Conservation (phyloP, 192 early-diverging fungal species). For the Linnemannia zychae region DNA sequence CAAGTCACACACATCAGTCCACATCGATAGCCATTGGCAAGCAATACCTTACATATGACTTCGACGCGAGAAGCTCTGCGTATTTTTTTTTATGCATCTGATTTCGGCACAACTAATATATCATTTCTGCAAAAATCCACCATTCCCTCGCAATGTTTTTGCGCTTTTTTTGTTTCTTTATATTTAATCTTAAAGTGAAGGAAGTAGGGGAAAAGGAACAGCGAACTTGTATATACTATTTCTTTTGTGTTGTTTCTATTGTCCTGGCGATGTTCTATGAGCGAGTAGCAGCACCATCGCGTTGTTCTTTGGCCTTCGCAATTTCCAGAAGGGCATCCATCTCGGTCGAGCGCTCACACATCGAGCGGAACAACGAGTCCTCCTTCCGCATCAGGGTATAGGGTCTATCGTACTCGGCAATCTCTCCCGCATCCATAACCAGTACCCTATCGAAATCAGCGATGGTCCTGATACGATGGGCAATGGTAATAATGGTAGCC, state of each 20-base stretch:
- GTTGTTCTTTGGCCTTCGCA: constrained; percentile 60
- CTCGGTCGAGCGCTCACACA: constrained; percentile 90
- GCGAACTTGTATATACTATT: background rate
- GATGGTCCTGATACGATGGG: constrained; percentile 87
- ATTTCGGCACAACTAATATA: too few species aligned
- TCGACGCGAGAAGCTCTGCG: too few species aligned
- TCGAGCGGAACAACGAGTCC: constrained; percentile 75
- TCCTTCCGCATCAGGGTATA: constrained; percentile 71
- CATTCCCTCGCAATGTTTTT: too few species aligned
- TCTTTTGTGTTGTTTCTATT: background rate
- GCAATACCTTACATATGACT: too few species aligned
- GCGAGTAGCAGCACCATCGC: background rate
- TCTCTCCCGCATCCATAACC: constrained; percentile 78
- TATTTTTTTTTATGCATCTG: too few species aligned
- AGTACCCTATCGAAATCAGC: constrained; percentile 78
- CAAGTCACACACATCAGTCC: too few species aligned
- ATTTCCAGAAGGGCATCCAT: constrained; percentile 77
- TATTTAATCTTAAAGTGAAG: too few species aligned
- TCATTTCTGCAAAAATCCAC: too few species aligned
- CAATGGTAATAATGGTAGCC: constrained; percentile 88
- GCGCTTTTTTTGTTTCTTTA: too few species aligned
- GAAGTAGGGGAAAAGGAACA: too few species aligned
- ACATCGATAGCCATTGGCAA: too few species aligned
- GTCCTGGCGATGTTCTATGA: background rate
- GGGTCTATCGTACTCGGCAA: constrained; percentile 90